Conservation (phyloP, 2,329 filamentous ascomycete genomes). For the Rutstroemia sp. region DNA sequence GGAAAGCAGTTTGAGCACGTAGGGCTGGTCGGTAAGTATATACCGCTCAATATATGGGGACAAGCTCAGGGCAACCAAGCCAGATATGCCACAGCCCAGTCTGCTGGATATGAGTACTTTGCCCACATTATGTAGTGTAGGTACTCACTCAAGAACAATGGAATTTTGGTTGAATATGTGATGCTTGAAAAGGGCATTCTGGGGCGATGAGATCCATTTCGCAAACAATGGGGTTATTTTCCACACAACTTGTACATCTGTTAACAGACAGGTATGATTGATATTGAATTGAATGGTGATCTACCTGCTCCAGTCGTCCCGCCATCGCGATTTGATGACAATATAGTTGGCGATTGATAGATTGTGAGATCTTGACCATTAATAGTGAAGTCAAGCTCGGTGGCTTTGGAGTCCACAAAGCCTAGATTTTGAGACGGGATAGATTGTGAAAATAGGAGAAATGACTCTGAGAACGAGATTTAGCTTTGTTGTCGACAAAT, state of each 20-base stretch:
- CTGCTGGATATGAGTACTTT: constrained; percentile 38
- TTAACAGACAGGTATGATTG: not conserved
- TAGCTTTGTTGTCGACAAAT: too few species aligned
- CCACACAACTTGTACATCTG: constrained; percentile 65
- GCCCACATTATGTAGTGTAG: not conserved
- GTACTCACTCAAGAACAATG: constrained; percentile 25
- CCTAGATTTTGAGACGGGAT: constrained; percentile 73
- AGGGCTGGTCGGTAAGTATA: constrained; percentile 80
- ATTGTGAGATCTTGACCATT: constrained; percentile 65
- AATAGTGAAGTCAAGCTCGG: constrained; percentile 59
- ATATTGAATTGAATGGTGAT: constrained; percentile 4
- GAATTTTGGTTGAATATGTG: constrained; percentile 47
- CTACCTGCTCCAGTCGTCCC: constrained; percentile 67
- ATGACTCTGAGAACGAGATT: constrained; percentile 60
- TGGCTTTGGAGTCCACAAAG: constrained; percentile 69
- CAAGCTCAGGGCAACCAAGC: constrained; percentile 65
- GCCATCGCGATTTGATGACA: constrained; percentile 66
- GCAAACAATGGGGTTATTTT: constrained; percentile 80
- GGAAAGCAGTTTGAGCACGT: constrained; percentile 70
- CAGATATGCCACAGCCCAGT: constrained; percentile 82
- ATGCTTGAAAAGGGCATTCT: constrained; percentile 55
- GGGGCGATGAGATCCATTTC: constrained; percentile 61
- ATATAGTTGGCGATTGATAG: constrained; percentile 73
- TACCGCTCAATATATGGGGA: constrained; percentile 54
- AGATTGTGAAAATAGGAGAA: constrained; percentile 72